These are phyloP conservation scores for Pichia sporocuriosa DNA, from an alignment of 805 yeast species.

Conservation along the genomic window DNA sequence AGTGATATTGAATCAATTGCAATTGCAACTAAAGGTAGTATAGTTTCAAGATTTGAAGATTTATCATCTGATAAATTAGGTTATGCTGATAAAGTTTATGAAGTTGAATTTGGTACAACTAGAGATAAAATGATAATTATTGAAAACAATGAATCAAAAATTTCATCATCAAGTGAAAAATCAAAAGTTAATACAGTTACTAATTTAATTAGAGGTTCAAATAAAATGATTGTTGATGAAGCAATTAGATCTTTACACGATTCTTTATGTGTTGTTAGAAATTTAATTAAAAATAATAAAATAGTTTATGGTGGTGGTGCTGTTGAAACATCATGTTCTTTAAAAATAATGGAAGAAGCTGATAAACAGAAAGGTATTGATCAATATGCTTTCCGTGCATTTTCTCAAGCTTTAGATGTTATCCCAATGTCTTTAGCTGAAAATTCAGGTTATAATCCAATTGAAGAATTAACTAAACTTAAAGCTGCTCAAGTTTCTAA, in stretches of 20 bases:
- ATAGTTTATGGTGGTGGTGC: constrained; percentile 99
- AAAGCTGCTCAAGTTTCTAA: constrained; percentile 82
- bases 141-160: constrained; percentile 80
- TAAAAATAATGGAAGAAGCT: constrained; percentile 86
- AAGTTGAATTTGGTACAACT: constrained; percentile 92
- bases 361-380: constrained; percentile 92
- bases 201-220: constrained; percentile 89
- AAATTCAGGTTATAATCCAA: constrained; percentile 92
- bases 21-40: constrained; percentile 94
- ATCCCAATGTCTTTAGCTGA: constrained; percentile 95
- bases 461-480: constrained; percentile 77
- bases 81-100: constrained; percentile 75
- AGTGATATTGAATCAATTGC: constrained; percentile 93
- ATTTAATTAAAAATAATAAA: constrained; percentile 82
- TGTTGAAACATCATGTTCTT: constrained; percentile 88
- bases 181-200: constrained; percentile 46
- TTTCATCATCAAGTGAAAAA: constrained; percentile 24
- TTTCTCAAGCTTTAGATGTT: constrained; percentile 82
- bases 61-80: constrained; percentile 78
- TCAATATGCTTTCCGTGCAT: constrained; percentile 96
- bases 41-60: constrained; percentile 96
- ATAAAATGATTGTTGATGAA: constrained; percentile 96
- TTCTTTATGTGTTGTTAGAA: constrained; percentile 94
- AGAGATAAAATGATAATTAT: constrained; percentile 92
- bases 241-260: constrained; percentile 95